Conservation (phyloP, 2,329 filamentous ascomycete genomes). For the Claviceps sp. region DNA sequence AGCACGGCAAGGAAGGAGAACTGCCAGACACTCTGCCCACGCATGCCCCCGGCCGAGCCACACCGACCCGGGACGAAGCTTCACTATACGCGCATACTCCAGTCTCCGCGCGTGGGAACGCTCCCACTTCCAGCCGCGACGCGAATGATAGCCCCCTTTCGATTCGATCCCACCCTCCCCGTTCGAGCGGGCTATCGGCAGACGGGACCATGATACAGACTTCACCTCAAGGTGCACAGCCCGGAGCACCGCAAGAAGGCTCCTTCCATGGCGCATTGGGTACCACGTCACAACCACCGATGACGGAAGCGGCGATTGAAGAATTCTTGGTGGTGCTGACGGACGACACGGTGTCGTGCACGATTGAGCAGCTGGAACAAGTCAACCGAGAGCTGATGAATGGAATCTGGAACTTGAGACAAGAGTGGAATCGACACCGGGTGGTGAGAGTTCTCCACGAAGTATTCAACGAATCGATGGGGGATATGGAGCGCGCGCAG, state of each 20-base stretch:
- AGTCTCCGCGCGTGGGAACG: constrained; percentile 29
- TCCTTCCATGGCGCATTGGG: constrained; percentile 19
- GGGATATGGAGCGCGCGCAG: constrained; percentile 49
- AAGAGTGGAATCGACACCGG: constrained; percentile 70
- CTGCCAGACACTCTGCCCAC: constrained; percentile 39
- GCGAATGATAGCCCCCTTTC: constrained; percentile 24
- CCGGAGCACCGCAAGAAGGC: constrained; percentile 5
- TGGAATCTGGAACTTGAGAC: constrained; percentile 65
- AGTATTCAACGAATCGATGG: constrained; percentile 64
- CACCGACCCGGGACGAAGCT: constrained; percentile 32
- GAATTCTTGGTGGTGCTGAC: constrained; percentile 51
- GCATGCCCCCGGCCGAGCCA: constrained; percentile 28
- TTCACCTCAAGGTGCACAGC: constrained; percentile 19
- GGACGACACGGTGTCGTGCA: constrained; percentile 58
- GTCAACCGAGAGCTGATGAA: constrained; percentile 87
- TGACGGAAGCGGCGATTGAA: constrained; percentile 36
- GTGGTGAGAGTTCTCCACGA: constrained; percentile 51
- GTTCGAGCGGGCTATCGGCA: constrained; percentile 18
- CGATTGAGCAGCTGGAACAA: constrained; percentile 90
- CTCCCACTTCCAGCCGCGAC: constrained; percentile 12
- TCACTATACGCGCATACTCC: constrained; percentile 49
- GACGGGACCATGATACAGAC: constrained; percentile 14
- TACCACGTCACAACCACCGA: constrained; percentile 30
- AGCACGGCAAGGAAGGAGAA: constrained; percentile 22
- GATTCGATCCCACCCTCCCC: constrained; percentile 19